Conservation (phyloP, 148 eudicot genomes). For the Linanthus parryae region DNA sequence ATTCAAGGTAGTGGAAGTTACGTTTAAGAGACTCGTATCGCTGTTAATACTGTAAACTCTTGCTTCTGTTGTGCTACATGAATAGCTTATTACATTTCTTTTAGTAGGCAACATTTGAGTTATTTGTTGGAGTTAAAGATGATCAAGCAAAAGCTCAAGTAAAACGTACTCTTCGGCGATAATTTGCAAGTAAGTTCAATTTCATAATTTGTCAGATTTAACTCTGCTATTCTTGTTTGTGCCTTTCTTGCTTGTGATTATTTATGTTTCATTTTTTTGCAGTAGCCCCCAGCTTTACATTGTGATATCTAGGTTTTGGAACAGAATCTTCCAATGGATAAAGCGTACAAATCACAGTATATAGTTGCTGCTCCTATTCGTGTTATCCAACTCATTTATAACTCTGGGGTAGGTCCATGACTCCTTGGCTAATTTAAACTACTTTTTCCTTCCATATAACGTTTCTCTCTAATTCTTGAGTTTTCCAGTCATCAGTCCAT, state of each 20-base stretch:
- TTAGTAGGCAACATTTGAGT: constrained; percentile 97
- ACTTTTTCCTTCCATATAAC: no score
- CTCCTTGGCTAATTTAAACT: no score
- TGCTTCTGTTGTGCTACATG: no score
- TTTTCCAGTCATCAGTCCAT: no score
- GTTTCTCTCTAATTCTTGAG: no score
- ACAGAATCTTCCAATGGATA: constrained; percentile 91
- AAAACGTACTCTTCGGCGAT: constrained; percentile 83
- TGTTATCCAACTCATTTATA: constrained; percentile 80
- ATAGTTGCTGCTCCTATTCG: constrained; percentile 91
- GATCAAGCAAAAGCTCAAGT: constrained; percentile 78
- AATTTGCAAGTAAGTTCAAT: constrained; percentile 52
- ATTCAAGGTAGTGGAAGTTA: no score
- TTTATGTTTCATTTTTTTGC: not conserved
- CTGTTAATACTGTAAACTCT: no score
- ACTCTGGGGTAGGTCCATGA: constrained; percentile 87
- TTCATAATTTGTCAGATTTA: not conserved
- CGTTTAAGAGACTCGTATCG: no score
- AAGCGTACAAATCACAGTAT: constrained; percentile 68
- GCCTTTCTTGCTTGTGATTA: no score
- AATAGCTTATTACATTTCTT: no score
- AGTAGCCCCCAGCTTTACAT: constrained; percentile 3
- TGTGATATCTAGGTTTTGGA: constrained; percentile 57
- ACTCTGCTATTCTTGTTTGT: not conserved
- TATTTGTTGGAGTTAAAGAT: constrained; percentile 84